Evolutionary conservation across 2,329 filamentous ascomycete genomes (phyloP).

Genomic region (Trematosphaeria pertusa): DNA sequence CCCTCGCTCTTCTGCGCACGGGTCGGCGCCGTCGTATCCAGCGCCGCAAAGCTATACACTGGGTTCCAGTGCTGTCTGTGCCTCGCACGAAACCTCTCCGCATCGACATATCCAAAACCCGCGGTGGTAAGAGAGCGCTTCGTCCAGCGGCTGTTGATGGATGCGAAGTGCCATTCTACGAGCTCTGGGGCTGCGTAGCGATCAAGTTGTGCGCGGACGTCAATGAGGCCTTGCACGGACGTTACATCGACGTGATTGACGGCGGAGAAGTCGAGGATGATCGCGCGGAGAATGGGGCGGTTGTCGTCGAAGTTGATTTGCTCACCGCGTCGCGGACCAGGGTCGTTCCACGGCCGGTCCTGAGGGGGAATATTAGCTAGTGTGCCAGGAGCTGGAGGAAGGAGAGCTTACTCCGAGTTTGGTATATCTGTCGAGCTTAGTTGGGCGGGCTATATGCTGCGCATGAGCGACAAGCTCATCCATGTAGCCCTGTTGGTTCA

Average conservation of each 20-base stretch:
- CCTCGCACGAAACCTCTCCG: constrained; percentile 55
- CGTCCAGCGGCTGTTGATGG: constrained; percentile 92
- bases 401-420: constrained; percentile 47
- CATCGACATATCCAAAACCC: constrained; percentile 78
- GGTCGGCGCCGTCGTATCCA: constrained; percentile 71
- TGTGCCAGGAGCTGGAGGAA: background rate
- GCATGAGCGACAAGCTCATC: constrained; percentile 65
- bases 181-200: constrained; percentile 78
- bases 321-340: constrained; percentile 71
- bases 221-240: constrained; percentile 89
- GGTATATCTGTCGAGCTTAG: constrained; percentile 70
- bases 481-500: constrained; percentile 88
- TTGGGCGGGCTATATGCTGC: constrained; percentile 73
- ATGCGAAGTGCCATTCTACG: constrained; percentile 96
- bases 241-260: constrained; percentile 96
- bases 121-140: constrained; percentile 87
- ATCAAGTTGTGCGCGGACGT: constrained; percentile 93
- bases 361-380: constrained; percentile 3
- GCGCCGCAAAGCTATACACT: constrained; percentile 95
- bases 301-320: constrained; percentile 54
- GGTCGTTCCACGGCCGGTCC: constrained; percentile 95
- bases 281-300: constrained; percentile 78
- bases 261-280: constrained; percentile 91
- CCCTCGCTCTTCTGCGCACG: constrained; percentile 64
- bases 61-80: constrained; percentile 77